Base-by-base conservation (phyloP, 2,329 filamentous ascomycete genomes). In the Trichophyton benhamiae region DNA sequence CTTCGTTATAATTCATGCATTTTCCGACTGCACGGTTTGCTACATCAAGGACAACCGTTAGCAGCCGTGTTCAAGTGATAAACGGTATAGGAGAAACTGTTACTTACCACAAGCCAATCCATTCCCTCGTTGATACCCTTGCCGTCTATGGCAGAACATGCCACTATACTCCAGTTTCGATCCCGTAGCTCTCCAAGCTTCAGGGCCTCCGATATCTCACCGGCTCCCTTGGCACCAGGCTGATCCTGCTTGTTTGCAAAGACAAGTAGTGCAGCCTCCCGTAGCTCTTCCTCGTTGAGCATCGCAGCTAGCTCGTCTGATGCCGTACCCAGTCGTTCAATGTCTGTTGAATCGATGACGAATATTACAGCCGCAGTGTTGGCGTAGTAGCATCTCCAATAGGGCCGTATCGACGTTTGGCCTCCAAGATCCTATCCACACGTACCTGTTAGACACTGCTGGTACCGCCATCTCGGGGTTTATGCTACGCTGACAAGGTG, bases 181-280 rank as follows among this genome's bases (percentile, higher is more conserved):
- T 99, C 94, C 69, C 92, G 87, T 72, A 99, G 78, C 75, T 96
- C 91, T 60, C 90, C 91, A 67, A 99, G 77, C 69, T 87, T 87
- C 74, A 99, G 77, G 57, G 91, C 92, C 77, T 97, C 92, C 61
- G 89, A 95, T 66, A 99, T 99, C 74, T 97, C 94, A 17, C 91
- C 94, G 0, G 94, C 94, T 1, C 92, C 94, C 77, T 96, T 95
- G 57, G 94, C 92, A 17, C 94, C 94, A 1, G 92, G 92, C 76
- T 97, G 91, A 77, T 99, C 94, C 76, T 99, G 94, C 79, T 99
- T 99, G 79, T 99, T 99, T 70, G 94, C 94, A 75, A 97, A 99
- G 9, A 99, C 94, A 60, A 99, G 78, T 60, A 99, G 79, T 22
- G 91, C 86, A 11, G 94, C 92, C 71, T 97, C 94, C 72, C 90